Evolutionary conservation across 345 rosid genomes (phyloP).

Genomic region (Raphanus raphanistrum): DNA sequence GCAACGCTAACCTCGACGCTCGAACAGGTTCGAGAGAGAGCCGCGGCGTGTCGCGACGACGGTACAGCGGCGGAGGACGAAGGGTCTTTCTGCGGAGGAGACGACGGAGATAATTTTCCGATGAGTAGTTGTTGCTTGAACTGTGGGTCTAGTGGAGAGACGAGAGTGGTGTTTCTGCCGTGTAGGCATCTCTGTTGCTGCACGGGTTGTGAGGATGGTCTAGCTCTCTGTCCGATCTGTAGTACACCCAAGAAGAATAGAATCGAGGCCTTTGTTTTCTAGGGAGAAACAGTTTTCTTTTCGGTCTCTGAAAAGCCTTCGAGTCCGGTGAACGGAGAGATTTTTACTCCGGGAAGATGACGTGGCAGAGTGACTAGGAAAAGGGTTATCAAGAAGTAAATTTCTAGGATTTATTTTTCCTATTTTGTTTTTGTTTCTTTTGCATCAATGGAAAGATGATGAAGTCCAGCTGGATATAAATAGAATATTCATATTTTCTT

Average conservation of each 20-base stretch:
- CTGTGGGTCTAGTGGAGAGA: conserved; percentile 47
- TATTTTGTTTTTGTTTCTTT: not conserved
- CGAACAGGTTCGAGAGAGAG: conserved; percentile 50
- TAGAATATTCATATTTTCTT: conserved; percentile 26
- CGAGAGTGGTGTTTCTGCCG: conserved; percentile 83
- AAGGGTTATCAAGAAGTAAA: conserved; percentile 24
- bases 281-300: conserved; percentile 19
- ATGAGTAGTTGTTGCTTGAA: conserved; percentile 27
- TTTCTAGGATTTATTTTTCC: not conserved
- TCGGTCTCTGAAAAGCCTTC: not conserved
- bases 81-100: conserved; percentile 45
- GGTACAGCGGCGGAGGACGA: conserved; percentile 42
- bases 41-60: conserved; percentile 31
- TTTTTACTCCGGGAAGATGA: conserved; percentile 6
- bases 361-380: conserved; percentile 18
- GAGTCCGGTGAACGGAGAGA: conserved; percentile 16
- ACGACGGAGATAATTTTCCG: conserved; percentile 24
- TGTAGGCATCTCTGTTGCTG: conserved; percentile 92
- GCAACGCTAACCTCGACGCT: conserved; percentile 48
- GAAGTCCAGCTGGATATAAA: conserved; percentile 17
- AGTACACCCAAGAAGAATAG: conserved; percentile 64
- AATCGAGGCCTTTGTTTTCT: conserved; percentile 62
- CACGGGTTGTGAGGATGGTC: conserved; percentile 52
- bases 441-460: not conserved
- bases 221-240: conserved; percentile 72